These are phyloP conservation scores for Panus rudis DNA, from an alignment of 768 basidiomycete genomes.

Conservation along the genomic window DNA sequence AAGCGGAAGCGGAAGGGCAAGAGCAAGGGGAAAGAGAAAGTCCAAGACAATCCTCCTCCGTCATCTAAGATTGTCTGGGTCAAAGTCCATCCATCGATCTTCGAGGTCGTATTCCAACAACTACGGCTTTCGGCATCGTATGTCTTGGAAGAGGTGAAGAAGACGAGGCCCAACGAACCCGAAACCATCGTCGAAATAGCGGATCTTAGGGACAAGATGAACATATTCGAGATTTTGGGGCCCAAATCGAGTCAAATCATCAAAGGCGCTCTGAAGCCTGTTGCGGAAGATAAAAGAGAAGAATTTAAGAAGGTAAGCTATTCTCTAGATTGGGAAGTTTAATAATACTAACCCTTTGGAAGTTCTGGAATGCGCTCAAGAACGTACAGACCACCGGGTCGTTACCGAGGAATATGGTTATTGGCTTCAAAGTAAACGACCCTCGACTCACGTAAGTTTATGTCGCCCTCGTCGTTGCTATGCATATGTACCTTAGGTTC, in stretches of 20 bases:
- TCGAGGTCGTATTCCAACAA: conserved; percentile 45
- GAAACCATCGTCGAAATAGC: conserved; percentile 49
- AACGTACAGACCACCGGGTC: conserved; percentile 59
- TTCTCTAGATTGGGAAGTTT: too few relatives aligned
- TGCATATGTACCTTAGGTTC: neutral
- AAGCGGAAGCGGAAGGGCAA: conserved; percentile 25
- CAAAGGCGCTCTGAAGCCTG: conserved; percentile 52
- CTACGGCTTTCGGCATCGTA: conserved; percentile 46
- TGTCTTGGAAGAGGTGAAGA: conserved; percentile 32
- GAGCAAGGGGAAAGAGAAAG: conserved; percentile 23
- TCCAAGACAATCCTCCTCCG: conserved; percentile 4
- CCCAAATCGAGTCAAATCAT: conserved; percentile 44
- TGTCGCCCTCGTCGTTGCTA: too few relatives aligned
- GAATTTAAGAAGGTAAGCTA: conserved; percentile 53
- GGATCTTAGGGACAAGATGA: conserved; percentile 65
- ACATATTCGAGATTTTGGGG: conserved; percentile 86
- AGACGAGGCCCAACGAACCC: conserved; percentile 15
- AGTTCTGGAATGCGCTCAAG: conserved; percentile 66
- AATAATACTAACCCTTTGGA: conserved; percentile 2
- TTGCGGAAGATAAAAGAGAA: conserved; percentile 37
- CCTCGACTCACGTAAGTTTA: conserved; percentile 73
- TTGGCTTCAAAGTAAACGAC: conserved; percentile 78
- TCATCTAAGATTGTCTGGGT: conserved; percentile 65
- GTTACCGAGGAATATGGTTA: conserved; percentile 65
- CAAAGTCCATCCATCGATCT: conserved; percentile 70